These are phyloP conservation scores for Myotisia sp. DNA, from an alignment of 2,329 filamentous ascomycete species.

Conservation along the genomic window DNA sequence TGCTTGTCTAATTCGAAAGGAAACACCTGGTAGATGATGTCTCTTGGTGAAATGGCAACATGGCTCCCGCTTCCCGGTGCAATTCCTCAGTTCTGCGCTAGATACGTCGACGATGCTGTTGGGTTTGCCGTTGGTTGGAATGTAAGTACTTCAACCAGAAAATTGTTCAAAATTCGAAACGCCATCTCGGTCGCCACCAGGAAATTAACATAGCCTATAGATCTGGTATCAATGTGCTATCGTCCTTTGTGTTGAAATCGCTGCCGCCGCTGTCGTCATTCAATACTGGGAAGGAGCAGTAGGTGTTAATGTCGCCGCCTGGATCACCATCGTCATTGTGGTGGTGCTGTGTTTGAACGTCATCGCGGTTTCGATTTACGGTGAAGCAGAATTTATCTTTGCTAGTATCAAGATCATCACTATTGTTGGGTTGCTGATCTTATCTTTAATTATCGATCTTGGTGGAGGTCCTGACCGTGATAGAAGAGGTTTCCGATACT, in stretches of 20 bases:
- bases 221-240: constrained; percentile 23
- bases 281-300: constrained; percentile 41
- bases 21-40: constrained; percentile 24
- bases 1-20: constrained; percentile 2
- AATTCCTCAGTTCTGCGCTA: constrained; percentile 32
- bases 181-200: too few species aligned
- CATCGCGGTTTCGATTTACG: constrained; percentile 38
- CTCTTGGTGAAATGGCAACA: constrained; percentile 36
- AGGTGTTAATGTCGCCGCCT: constrained; percentile 25
- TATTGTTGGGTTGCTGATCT: constrained; percentile 33
- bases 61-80: constrained; percentile 36
- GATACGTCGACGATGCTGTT: constrained; percentile 34
- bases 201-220: constrained; percentile 10
- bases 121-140: constrained; percentile 37
- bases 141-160: constrained; percentile 50
- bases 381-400: constrained; percentile 40
- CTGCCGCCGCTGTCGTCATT: constrained; percentile 48
- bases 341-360: constrained; percentile 49
- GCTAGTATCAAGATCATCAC: constrained; percentile 38
- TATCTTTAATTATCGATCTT: constrained; percentile 45
- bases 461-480: constrained; percentile 46
- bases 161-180: background rate
- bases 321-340: constrained; percentile 40
- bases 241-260: constrained; percentile 41
- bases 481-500: constrained; percentile 53